Evolutionary conservation across 2,329 filamentous ascomycete genomes (phyloP).

Genomic region (Sphaerostilbella broomeana): DNA sequence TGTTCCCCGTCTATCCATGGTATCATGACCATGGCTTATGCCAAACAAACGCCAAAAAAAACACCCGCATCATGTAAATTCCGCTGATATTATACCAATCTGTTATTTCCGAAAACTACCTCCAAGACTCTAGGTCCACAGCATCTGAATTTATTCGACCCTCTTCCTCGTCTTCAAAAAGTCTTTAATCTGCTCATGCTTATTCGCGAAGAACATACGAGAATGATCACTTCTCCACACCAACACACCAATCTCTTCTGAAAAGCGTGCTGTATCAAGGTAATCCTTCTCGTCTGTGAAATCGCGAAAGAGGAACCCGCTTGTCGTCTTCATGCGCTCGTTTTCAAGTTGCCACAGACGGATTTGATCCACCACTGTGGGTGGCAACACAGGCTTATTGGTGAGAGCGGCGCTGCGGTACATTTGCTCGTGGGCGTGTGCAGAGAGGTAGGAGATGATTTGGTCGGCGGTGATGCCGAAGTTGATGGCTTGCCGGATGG

Average conservation of each 20-base stretch:
- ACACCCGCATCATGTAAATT: no score
- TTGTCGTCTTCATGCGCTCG: slow-evolving; percentile 80
- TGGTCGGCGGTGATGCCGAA: slow-evolving; percentile 92
- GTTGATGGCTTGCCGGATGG: slow-evolving; percentile 77
- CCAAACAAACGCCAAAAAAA: no score
- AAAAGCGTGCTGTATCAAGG: slow-evolving; percentile 65
- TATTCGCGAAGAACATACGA: slow-evolving; percentile 84
- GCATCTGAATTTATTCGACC: slow-evolving; percentile 32
- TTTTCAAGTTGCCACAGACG: slow-evolving; percentile 96
- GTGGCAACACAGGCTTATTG: slow-evolving; percentile 71
- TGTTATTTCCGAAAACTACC: no score
- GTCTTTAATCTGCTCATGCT: slow-evolving; percentile 79
- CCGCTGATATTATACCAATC: no score
- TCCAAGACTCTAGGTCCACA: no score
- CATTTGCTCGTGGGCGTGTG: slow-evolving; percentile 94
- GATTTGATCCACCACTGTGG: slow-evolving; percentile 96
- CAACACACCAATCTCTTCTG: slow-evolving; percentile 83
- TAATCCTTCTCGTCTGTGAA: slow-evolving; percentile 70
- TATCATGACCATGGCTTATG: no score
- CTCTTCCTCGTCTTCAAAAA: slow-evolving; percentile 65
- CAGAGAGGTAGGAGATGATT: slow-evolving; percentile 86
- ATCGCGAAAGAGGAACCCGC: slow-evolving; percentile 84
- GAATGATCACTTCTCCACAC: slow-evolving; percentile 77
- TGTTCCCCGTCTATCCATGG: no score
- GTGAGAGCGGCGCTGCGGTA: slow-evolving; percentile 55